phyloP scores from a whole-genome alignment of 768 basidiomycete genomes.

The Phaeolepiota aurea region DNA sequence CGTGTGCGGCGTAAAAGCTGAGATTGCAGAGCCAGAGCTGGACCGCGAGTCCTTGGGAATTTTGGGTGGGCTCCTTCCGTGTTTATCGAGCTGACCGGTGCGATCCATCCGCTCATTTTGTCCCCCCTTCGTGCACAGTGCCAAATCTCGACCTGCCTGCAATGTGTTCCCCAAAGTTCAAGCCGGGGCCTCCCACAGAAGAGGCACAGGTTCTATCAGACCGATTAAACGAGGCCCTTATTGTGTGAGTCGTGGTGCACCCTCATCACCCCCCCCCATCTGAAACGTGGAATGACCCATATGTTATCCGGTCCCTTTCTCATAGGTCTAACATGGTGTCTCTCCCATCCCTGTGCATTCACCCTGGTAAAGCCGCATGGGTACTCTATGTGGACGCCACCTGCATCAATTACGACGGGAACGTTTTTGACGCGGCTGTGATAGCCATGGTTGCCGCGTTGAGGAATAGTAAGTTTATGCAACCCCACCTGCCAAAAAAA shows the following conservation, averaged over 20 bases:
- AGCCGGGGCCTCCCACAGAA: constrained; percentile 90
- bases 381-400: constrained; percentile 91
- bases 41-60: constrained; percentile 71
- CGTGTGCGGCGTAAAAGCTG: constrained; percentile 93
- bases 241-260: constrained; percentile 43
- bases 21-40: constrained; percentile 86
- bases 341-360: constrained; percentile 67
- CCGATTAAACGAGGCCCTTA: constrained; percentile 68
- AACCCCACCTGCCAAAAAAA: background rate
- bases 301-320: background rate
- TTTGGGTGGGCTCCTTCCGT: constrained; percentile 58
- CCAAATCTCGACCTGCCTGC: constrained; percentile 94
- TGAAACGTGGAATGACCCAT: background rate
- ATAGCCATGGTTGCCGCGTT: constrained; percentile 85
- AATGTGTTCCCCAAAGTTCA: constrained; percentile 88
- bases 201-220: constrained; percentile 91
- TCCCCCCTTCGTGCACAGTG: constrained; percentile 43
- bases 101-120: background rate
- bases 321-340: constrained; percentile 60
- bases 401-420: constrained; percentile 97
- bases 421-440: constrained; percentile 85
- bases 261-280: background rate
- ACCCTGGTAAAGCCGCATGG: constrained; percentile 78
- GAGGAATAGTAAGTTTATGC: constrained; percentile 59
- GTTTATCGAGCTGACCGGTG: too few relatives aligned